These are phyloP conservation scores for Trichosporon sp. DNA, from an alignment of 1,284 basidiomycete genomes.

Conservation along the genomic window DNA sequence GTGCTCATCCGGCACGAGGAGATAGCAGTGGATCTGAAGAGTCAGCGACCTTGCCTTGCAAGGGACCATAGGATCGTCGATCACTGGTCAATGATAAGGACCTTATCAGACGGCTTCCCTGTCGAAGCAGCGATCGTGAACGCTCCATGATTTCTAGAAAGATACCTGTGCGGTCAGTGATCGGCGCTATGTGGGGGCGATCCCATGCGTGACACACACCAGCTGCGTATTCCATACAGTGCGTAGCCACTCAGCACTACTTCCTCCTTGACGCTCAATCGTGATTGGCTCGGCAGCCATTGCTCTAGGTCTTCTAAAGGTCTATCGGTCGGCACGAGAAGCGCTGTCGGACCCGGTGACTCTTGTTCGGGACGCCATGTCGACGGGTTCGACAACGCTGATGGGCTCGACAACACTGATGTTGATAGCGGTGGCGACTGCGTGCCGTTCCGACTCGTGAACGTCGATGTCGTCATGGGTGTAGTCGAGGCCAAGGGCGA, in stretches of 20 bases:
- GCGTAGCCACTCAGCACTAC: constrained; percentile 36
- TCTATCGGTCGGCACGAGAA: constrained; percentile 42
- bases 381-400: not conserved
- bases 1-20: constrained; percentile 28
- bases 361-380: constrained; percentile 1
- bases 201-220: constrained; percentile 26
- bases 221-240: constrained; percentile 37
- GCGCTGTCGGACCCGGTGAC: not conserved
- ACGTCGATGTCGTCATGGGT: not conserved
- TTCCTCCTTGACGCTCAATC: constrained; percentile 34
- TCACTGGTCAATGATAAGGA: constrained; percentile 8
- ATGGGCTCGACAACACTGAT: not conserved
- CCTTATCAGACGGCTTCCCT: constrained; percentile 41
- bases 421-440: not conserved
- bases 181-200: not conserved
- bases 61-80: not conserved
- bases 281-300: constrained; percentile 35
- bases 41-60: not conserved
- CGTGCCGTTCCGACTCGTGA: not conserved
- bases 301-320: constrained; percentile 35
- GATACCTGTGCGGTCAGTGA: constrained; percentile 29
- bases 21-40: constrained; percentile 38
- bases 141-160: constrained; percentile 39
- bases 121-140: constrained; percentile 42
- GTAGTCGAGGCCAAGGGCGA: not conserved